Base-by-base conservation (phyloP, 2,329 filamentous ascomycete species). In the Daldinia eschscholtzii region DNA sequence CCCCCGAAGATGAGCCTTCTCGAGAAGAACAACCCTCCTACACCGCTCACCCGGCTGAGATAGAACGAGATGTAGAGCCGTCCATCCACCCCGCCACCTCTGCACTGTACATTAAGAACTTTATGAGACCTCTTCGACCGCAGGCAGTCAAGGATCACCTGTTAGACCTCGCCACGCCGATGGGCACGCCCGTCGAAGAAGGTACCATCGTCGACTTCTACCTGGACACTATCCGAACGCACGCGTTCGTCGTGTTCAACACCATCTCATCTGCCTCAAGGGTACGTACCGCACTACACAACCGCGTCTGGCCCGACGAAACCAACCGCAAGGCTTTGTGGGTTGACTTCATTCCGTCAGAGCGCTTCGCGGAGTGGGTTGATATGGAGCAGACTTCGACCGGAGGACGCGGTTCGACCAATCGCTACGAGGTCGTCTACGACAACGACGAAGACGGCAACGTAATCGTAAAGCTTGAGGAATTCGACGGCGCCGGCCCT, bases 271-370 rank as follows among this genome's bases (percentile, higher is more conserved):
- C 92, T 3, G 96, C 96, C 3, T 89, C 91, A 0, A 88, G 93
- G 23, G 94, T 93, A 7, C 91, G 95, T 56, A 86, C 88, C 9
- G 87, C 87, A 2, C 83, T 98, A 1, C 95, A 99, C 80, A 88
- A 89, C 65, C 87, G 87, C 23, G 87, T 94, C 39, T 98, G 94
- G 93, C 95, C 95, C 0, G 89, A 94, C 65, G 95, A 98, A 81
- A 89, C 91, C 65, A 92, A 91, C 72, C 88, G 96, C 35, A 97
- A 96, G 78, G 86, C 90, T 0, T 85, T 98, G 0, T 97, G 91
- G 88, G 93, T 93, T 3, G 96, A 99, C 78, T 98, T 96, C 78
- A 86, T 98, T 20, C 95, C 95, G 0, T 87, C 91, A 18, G 89
- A 93, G 28, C 88, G 89, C 70, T 86, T 97, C 3, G 79, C 83